Conservation (phyloP, 345 rosid species). For the Hibiscus mutabilis region DNA sequence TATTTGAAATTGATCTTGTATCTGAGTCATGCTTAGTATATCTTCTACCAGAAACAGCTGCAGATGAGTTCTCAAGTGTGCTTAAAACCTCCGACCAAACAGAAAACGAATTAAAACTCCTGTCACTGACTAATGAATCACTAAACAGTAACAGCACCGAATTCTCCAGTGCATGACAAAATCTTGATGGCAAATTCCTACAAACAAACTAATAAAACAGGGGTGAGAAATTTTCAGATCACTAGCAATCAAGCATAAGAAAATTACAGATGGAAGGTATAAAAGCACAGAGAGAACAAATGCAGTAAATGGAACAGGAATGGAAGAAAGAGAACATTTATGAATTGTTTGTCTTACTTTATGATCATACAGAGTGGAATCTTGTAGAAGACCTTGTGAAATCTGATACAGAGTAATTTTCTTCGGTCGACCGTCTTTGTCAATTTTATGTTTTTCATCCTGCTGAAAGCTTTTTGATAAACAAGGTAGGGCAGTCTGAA, state of each 20-base stretch:
- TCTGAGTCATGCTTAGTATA: constrained; percentile 5
- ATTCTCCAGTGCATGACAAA: constrained; percentile 48
- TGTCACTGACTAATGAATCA: constrained; percentile 24
- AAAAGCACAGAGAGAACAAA: background rate
- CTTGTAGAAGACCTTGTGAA: constrained; percentile 53
- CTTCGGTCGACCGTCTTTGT: constrained; percentile 28
- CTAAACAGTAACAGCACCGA: constrained; percentile 28
- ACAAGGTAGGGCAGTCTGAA: constrained; percentile 41
- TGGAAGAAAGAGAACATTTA: background rate
- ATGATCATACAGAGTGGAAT: constrained; percentile 60
- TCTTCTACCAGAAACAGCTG: constrained; percentile 20
- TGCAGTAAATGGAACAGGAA: background rate
- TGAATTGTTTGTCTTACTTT: constrained; percentile 40
- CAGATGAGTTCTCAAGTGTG: constrained; percentile 36
- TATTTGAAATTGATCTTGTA: constrained; percentile 17
- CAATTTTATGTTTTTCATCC: constrained; percentile 21
- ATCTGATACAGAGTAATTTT: constrained; percentile 39
- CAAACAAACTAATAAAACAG: constrained; percentile 64
- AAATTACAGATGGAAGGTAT: background rate
- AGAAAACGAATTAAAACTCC: constrained; percentile 37
- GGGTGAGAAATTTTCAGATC: constrained; percentile 18
- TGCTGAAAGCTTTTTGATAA: constrained; percentile 21
- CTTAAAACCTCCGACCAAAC: constrained; percentile 56
- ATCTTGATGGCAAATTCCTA: constrained; percentile 70
- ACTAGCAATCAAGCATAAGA: background rate